phyloP scores from a whole-genome alignment of 2,329 filamentous ascomycete genomes.

The Penicillium sp. region DNA sequence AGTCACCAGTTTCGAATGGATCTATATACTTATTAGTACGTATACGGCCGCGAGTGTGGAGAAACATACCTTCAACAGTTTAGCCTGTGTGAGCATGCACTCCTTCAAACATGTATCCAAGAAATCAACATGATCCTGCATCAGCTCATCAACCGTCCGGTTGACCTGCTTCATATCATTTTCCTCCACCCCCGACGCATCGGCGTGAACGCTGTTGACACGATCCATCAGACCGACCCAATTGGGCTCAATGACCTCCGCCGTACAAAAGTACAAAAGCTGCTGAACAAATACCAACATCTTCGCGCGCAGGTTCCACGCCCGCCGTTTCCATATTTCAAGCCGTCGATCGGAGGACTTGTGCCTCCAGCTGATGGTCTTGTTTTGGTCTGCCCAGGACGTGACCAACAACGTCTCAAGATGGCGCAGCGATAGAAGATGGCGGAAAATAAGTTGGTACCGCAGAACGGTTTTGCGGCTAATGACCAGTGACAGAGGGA shows the following conservation, averaged over 20 bases:
- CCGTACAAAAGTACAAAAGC: constrained; percentile 91
- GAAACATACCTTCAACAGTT: constrained; percentile 74
- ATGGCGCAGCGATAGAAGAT: constrained; percentile 84
- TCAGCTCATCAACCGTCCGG: constrained; percentile 90
- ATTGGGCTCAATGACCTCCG: constrained; percentile 96
- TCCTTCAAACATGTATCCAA: constrained; percentile 96
- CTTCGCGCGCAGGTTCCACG: constrained; percentile 85
- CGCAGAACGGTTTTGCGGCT: constrained; percentile 95
- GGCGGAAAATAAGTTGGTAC: constrained; percentile 94
- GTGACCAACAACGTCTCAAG: constrained; percentile 82
- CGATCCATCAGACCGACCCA: constrained; percentile 93
- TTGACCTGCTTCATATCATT: constrained; percentile 53
- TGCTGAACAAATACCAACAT: constrained; percentile 99
- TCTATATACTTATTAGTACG: constrained; percentile 53
- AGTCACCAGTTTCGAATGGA: constrained; percentile 95
- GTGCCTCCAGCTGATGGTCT: constrained; percentile 77
- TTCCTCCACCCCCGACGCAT: constrained; percentile 38
- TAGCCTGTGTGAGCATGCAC: constrained; percentile 97
- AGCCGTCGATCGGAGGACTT: constrained; percentile 70
- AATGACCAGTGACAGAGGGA: constrained; percentile 92
- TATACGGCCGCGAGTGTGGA: not conserved
- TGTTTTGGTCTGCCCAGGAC: constrained; percentile 88
- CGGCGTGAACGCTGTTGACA: constrained; percentile 60
- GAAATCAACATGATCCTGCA: constrained; percentile 99
- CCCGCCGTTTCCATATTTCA: constrained; percentile 88